Base-by-base conservation (phyloP, 495 filamentous ascomycete genomes). In the Amphirosellinia nigrospora region DNA sequence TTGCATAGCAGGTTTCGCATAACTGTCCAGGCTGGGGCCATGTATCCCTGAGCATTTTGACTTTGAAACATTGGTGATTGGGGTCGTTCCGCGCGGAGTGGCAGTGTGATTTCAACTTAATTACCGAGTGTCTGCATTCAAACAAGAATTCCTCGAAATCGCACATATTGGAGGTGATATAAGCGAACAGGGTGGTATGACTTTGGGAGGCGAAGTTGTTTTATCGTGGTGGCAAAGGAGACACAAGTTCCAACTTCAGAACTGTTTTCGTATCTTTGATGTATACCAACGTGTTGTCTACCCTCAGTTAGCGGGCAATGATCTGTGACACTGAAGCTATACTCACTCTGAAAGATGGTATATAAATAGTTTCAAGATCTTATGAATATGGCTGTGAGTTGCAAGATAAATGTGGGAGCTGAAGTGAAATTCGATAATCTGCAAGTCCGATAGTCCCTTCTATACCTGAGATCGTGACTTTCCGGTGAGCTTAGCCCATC, bases 61-160 rank as follows among this genome's bases (percentile, higher is more conserved):
- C 88, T 8, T 87, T 82, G 70, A 84, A 86, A 73, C 91, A 93
- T 64, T 85, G 77, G 73, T 92, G 89, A 56, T 84, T 79, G 2
- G 87, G 86, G 73, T 92, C 86, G 77, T 89, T 90, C 34, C 91
- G 86, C 9, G 90, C 89, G 66, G 85, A 86, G 76, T 93, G 90
- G 79, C 91, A 93, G 77, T 91, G 84, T 30, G 86, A 86, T 74
- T 89, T 87, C 32, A 91, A 78, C 11, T 86, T 86, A 23, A 80
- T 76, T 10, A 74, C 74, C 16, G 80, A 81, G 75, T 92, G 89
- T 5, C 80, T 79, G 79, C 91, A 93, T 65, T 81, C 77, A 71
- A 87, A 93, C 68, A 82, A 68, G 69, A 91, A 88, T 67, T 86
- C 85, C 71, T 93, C 90, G 71, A 81, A 91, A 72, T 90, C 86